Base-by-base conservation (phyloP, 2,329 filamentous ascomycete species). In the Trichoderma sp. region DNA sequence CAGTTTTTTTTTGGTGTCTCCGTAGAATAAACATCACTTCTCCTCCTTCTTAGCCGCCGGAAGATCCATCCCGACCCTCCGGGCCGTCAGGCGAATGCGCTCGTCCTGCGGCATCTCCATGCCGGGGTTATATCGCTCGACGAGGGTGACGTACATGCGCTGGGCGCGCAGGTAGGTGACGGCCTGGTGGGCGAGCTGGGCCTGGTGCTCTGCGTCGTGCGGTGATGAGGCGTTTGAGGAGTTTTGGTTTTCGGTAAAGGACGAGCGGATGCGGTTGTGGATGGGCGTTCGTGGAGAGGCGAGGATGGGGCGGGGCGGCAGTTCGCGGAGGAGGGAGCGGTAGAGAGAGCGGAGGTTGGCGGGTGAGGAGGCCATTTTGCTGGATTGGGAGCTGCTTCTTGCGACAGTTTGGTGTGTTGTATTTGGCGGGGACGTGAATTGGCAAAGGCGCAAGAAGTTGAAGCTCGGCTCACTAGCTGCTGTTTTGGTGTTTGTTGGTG, bases 121-220 rank as follows among this genome's bases (percentile, higher is more conserved):
- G 21, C 94, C 94, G 0, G 94, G 94, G 79, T 98, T 98, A 81
- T 99, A 98, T 74, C 94, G 86, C 81, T 97, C 94, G 46, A 98
- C 79, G 54, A 98, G 82, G 18, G 88, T 90, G 30, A 88, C 86
- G 79, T 98, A 97, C 77, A 88, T 87, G 64, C 94, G 85, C 83
- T 99, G 96, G n/a, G 94, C 90, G 74, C 88, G 88, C 24, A 96
- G 85, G 78, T 97, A 98, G 68, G 89, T 86, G 30, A 94, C 81
- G 73, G 93, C 89, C 79, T 98, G 93, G 72, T 93, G 88, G n/a
- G 89, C 90, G 71, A 75, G 74, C 72, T 75, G 72, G 76, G 77
- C 66, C 70, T 71, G 56, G 70, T 70, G 70, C 37, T 74, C 71
- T 49, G 73, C 39, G 7, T 43, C 39, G 39, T 43, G 72, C 21